Evolutionary conservation across 1,284 basidiomycete genomes (phyloP), one percentile per base, ranked within the genome.

Genomic region (Ceratobasidium theobromae): DNA sequence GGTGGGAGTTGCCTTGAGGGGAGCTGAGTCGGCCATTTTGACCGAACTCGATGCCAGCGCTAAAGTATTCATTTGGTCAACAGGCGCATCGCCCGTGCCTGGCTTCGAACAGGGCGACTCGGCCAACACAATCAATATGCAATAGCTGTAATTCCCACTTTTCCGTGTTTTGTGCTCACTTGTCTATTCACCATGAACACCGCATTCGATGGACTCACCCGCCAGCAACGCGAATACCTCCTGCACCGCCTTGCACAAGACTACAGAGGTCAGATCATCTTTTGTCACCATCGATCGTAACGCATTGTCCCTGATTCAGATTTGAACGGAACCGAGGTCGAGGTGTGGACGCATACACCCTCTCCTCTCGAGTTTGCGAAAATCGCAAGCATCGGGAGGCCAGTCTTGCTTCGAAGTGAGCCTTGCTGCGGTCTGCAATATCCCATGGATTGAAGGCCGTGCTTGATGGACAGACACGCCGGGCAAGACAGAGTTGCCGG

Each of bases 371-470:
- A 93, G 72, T 93, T 95, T 72, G 79, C 87, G 41, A 80, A 86
- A 53, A 78, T 91, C 30, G 82, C 89, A 2, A 84, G 87, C 69
- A 80, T 89, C 53, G 86, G 86, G n/a, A 80, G 92, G 68, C 93
- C 94, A 0, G 86, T 87, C 4, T 74, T 95, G 1, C 88, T 94
- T 57, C 83, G 83, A 79, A 85, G 91, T 86, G 58, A 32, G 71
- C 57, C 25, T 54, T 45, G 21, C 51, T 41, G 66, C 65, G 16
- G 53, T 72, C 38, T 73, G n/a, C n/a, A n/a, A n/a, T n/a, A n/a
- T n/a, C 23, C n/a, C 9, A n/a, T 23, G 9, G 14, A 35, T 18
- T 54, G n/a, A 40, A 9, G 49, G 4, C 18, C 28, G 43, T 21
- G 43, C 6, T 45, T 45, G 43, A 45, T 21, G 32, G 21, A 30